Conservation (phyloP, 306 rosid species). For the Trifolium pratense region DNA sequence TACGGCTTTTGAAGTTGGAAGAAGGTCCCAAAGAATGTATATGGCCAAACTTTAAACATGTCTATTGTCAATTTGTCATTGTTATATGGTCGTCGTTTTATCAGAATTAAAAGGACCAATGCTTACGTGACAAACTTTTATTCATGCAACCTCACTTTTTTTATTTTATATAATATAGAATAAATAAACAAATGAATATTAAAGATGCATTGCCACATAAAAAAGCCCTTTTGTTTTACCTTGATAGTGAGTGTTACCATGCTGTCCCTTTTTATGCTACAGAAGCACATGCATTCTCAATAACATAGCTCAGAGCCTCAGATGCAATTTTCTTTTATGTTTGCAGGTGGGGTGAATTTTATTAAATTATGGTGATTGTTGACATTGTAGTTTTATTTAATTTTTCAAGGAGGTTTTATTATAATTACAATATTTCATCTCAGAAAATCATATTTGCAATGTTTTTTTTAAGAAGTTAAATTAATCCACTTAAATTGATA, state of each 20-base stretch:
- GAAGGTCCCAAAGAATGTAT: slow-evolving; percentile 38
- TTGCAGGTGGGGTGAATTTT: too few species aligned
- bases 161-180: too few species aligned
- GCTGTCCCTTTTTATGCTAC: not conserved
- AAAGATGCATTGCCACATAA: slow-evolving; percentile 3
- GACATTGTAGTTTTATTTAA: too few species aligned
- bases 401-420: too few species aligned
- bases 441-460: too few species aligned
- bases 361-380: too few species aligned
- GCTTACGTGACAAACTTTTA: slow-evolving; percentile 27
- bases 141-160: slow-evolving; percentile 26
- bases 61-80: slow-evolving; percentile 19
- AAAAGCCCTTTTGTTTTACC: not conserved
- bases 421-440: too few species aligned
- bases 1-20: slow-evolving; percentile 17
- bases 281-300: not conserved
- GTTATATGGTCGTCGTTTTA: slow-evolving; percentile 29
- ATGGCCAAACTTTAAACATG: slow-evolving; percentile 47
- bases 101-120: slow-evolving; percentile 41
- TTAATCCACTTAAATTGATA: too few species aligned
- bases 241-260: slow-evolving; percentile 14
- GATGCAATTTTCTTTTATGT: too few species aligned
- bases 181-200: not conserved
- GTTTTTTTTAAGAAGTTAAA: too few species aligned
- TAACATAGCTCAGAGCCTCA: not conserved